Base-by-base conservation (phyloP, 2,329 filamentous ascomycete species). In the Cercospora sp. region DNA sequence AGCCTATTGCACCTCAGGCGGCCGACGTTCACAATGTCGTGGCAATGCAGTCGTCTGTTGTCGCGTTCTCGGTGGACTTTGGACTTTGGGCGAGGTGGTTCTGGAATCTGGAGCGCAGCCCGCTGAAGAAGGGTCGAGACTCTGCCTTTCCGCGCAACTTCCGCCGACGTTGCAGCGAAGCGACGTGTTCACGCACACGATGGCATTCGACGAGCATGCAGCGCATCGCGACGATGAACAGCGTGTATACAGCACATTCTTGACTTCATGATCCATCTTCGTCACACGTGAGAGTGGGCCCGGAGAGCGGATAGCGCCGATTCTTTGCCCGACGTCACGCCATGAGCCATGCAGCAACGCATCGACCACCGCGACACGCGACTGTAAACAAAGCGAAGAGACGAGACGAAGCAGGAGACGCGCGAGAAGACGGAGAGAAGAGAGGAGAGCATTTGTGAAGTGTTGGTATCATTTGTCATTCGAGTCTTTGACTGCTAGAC, bases 401-500 rank as follows among this genome's bases (percentile, higher is more conserved):
- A 55, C 58, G 64, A 61, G 64, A 63, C 48, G 65, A 23, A 62
- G 16, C 9, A 64, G 42, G 68, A 30, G 3, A 26, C 48, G 23
- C 18, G 23, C 8, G 40, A 40, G 23, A 20, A 20, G n/a, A 63
- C 26, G 0, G 48, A 63, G 48, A 63, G 63, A 23, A 23, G 55
- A 65, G 62, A 62, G 48, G 23, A 70, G 42, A 33, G 60, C 65
- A 64, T 60, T 55, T 63, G 60, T 64, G 66, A 65, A 69, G 64
- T 61, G 42, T 69, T 68, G 71, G 71, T 69, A 72, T 67, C 74
- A 68, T 69, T 36, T 71, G 66, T 72, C 68, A 68, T 76, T 74
- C 71, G 72, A 72, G 55, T 70, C 55, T 65, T 67, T 65, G 74
- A 72, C 75, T 73, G 60, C 73, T 71, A 16, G 71, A 72, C 66